Conservation (phyloP, 371 early-diverging fungal genomes). For the Apophysomyces ossiformis region DNA sequence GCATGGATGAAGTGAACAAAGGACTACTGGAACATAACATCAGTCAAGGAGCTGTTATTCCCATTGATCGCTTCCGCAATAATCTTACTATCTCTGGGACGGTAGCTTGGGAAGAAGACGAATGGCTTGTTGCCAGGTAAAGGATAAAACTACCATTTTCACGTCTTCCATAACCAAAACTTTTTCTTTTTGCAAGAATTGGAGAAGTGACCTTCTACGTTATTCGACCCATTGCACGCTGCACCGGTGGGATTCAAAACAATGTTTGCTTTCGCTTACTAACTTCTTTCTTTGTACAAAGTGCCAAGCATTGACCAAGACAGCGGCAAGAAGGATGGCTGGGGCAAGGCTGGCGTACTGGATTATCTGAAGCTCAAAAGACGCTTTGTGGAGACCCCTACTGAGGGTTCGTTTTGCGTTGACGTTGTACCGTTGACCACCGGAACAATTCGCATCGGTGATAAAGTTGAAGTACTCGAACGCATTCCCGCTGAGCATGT, state of each 20-base stretch:
- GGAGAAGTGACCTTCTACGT: constrained; percentile 51
- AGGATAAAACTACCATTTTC: not conserved
- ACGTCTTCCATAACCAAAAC: too few relatives aligned
- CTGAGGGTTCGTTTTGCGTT: constrained; percentile 47
- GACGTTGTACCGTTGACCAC: constrained; percentile 46
- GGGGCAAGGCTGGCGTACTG: constrained; percentile 39
- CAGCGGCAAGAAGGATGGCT: constrained; percentile 44
- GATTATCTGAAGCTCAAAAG: constrained; percentile 37
- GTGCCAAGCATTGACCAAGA: constrained; percentile 56
- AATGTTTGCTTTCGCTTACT: not conserved
- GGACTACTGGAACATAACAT: constrained; percentile 32
- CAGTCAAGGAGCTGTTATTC: constrained; percentile 39
- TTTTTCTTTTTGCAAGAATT: constrained; percentile 29
- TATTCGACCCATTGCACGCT: constrained; percentile 46
- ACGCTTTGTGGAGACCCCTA: constrained; percentile 34
- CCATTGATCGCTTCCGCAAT: constrained; percentile 48
- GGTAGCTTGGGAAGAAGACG: constrained; percentile 53
- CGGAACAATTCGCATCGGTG: constrained; percentile 50
- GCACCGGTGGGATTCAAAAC: constrained; percentile 27
- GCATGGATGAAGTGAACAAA: constrained; percentile 37
- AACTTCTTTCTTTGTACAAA: constrained; percentile 1
- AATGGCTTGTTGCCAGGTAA: constrained; percentile 52
- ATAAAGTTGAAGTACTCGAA: constrained; percentile 45
- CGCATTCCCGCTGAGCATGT: constrained; percentile 32
- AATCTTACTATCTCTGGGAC: constrained; percentile 51